A percentile compares a stretch with the other conserved stretches of the same genome.
These are phyloP conservation scores for Lentinula detonsa DNA, from an alignment of 768 basidiomycete species.

Conservation along the genomic window DNA sequence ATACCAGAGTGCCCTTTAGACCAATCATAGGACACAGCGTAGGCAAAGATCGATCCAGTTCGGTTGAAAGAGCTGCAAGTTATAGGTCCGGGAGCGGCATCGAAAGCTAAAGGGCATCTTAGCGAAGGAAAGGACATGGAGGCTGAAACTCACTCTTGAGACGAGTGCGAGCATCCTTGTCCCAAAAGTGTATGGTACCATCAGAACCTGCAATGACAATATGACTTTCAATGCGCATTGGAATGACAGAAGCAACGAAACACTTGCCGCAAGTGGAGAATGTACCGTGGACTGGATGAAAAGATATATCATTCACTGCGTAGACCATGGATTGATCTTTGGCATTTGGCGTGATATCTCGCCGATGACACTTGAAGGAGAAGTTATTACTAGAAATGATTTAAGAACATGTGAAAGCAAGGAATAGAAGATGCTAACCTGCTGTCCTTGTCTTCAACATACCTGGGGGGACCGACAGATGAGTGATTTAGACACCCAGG, in stretches of 20 bases:
- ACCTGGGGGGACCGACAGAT: conserved; percentile 35
- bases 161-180: conserved; percentile 87
- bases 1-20: conserved; percentile 87
- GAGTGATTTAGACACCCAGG: not conserved
- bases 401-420: not conserved
- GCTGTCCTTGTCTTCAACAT: conserved; percentile 80
- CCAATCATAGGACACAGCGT: conserved; percentile 93
- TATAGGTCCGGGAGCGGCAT: conserved; percentile 70
- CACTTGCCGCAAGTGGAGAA: conserved; percentile 71
- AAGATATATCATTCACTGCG: conserved; percentile 81
- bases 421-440: conserved; percentile 33
- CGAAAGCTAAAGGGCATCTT: conserved; percentile 48
- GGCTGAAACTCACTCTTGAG: conserved; percentile 65
- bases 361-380: conserved; percentile 81
- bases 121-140: conserved; percentile 5
- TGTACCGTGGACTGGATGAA: conserved; percentile 81
- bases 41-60: conserved; percentile 84
- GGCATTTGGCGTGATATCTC: conserved; percentile 45
- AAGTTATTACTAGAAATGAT: conserved; percentile 59
- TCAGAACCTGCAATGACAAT: conserved; percentile 50
- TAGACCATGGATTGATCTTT: conserved; percentile 71
- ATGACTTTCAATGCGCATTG: not conserved
- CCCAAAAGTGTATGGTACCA: conserved; percentile 91
- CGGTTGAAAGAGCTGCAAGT: conserved; percentile 81
- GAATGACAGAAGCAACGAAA: conserved; percentile 12